A percentile compares a stretch with the other conserved stretches of the same genome.
These are phyloP conservation scores for Penicillium sp. DNA, from an alignment of 2,329 filamentous ascomycete species.

Conservation along the genomic window DNA sequence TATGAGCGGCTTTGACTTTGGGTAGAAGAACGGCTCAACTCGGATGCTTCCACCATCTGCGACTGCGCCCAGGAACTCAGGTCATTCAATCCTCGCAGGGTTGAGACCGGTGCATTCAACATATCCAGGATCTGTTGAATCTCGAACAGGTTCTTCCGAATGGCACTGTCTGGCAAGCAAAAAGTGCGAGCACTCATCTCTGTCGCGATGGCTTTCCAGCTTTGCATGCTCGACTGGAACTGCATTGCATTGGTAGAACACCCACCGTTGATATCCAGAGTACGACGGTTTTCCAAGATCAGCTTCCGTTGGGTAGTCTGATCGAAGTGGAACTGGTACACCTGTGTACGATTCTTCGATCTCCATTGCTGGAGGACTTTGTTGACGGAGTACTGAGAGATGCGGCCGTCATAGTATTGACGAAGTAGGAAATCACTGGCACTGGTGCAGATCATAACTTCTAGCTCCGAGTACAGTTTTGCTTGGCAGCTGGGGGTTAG, in stretches of 20 bases:
- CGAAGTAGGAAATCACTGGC: constrained; percentile 47
- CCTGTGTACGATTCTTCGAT: constrained; percentile 48
- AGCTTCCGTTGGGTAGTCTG: constrained; percentile 52
- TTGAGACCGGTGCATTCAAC: constrained; percentile 44
- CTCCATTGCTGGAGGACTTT: constrained; percentile 44
- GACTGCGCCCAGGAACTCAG: constrained; percentile 35
- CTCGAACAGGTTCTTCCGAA: constrained; percentile 52
- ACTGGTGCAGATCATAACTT: constrained; percentile 46
- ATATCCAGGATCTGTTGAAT: constrained; percentile 51
- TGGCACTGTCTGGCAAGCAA: constrained; percentile 50
- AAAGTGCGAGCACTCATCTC: constrained; percentile 53
- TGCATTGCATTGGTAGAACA: constrained; percentile 39
- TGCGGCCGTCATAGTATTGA: constrained; percentile 41
- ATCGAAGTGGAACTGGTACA: constrained; percentile 55
- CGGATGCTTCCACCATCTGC: constrained; percentile 34
- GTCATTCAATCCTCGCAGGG: constrained; percentile 41
- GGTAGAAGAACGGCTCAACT: constrained; percentile 19
- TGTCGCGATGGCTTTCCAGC: constrained; percentile 49
- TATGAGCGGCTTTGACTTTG: background rate
- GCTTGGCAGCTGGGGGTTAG: constrained; percentile 43
- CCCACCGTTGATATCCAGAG: constrained; percentile 48
- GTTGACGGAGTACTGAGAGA: constrained; percentile 41
- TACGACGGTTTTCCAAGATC: constrained; percentile 47
- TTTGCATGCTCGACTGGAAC: constrained; percentile 49
- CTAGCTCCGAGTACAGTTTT: constrained; percentile 47